These are phyloP conservation scores for Solanum chiquidenum DNA, from an alignment of 257 asterid species.

Conservation along the genomic window DNA sequence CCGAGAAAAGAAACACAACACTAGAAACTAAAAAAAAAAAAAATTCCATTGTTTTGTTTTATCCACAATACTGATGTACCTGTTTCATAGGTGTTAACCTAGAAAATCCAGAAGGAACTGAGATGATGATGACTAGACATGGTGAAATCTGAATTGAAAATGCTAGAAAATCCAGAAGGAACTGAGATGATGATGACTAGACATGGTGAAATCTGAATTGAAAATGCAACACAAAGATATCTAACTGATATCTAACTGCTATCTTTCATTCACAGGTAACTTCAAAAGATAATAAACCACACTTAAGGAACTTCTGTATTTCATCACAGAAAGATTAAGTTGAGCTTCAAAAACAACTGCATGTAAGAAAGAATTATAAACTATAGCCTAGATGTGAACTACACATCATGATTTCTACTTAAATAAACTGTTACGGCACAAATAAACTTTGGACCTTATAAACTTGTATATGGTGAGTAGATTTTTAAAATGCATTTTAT, in stretches of 20 bases:
- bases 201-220: background rate
- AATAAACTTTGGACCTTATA: background rate
- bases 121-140: background rate
- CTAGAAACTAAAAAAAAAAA: background rate
- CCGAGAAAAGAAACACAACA: background rate
- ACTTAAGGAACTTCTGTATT: background rate
- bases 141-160: background rate
- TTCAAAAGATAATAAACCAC: background rate
- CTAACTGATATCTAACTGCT: background rate
- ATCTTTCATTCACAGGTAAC: background rate
- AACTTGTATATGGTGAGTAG: background rate
- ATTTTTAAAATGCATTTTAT: background rate
- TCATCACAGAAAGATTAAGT: background rate
- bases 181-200: background rate
- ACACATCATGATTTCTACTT: background rate
- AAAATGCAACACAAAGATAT: background rate
- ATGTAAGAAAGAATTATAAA: background rate
- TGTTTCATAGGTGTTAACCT: background rate
- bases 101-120: background rate
- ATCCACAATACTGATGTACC: background rate
- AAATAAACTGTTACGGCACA: background rate
- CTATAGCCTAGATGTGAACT: background rate
- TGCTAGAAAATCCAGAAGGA: background rate
- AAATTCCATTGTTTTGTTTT: background rate
- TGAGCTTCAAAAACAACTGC: background rate